Evolutionary conservation across 2,329 filamentous ascomycete genomes (phyloP), one percentile per base, ranked within the genome.

Genomic region (Exophiala bonariae): DNA sequence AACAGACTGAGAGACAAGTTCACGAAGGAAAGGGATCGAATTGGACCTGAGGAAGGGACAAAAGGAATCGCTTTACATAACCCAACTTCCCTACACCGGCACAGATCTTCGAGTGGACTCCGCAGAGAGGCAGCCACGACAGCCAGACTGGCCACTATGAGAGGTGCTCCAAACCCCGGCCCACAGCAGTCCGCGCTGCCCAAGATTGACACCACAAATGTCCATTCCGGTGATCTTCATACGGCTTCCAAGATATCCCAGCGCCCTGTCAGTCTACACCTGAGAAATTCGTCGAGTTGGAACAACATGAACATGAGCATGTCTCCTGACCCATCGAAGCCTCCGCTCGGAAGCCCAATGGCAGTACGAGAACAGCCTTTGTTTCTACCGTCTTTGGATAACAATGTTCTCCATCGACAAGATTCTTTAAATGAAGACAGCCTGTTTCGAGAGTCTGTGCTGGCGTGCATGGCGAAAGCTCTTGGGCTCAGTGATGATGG

Each of bases 1-100:
- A 82, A 87, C 52, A 79, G 92, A 16, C 71, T 99, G 16, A 97
- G 97, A 64, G 89, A 95, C 57, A 99, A 97, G 61, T 99, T 99
- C 61, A 81, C 79, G 28, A 80, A 83, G 13, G 93, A 99, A 62
- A 81, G 86, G 56, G 90, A 96, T 60, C 82, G 90, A 8, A 81
- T 90, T 16, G 86, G 85, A 2, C 80, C 82, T 2, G 89, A 93
- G 59, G 89, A 96, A 50, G 81, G 85, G 14, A 84, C 82, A 55
- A 97, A 97, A 68, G 95, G 93, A 0, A 97, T 99, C 58, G 93
- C 95, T 4, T 74, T 99, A 31, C 93, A 99, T 64, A 99, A 97
- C 59, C 81, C 83, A 8, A 79, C 64, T 9, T 78, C 81, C 40
- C 80, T 83, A 36, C 80, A 85, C 44, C 81, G 86, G 49, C 23